Base-by-base conservation (phyloP, 257 asterid genomes). In the Scutellaria galericulata region DNA sequence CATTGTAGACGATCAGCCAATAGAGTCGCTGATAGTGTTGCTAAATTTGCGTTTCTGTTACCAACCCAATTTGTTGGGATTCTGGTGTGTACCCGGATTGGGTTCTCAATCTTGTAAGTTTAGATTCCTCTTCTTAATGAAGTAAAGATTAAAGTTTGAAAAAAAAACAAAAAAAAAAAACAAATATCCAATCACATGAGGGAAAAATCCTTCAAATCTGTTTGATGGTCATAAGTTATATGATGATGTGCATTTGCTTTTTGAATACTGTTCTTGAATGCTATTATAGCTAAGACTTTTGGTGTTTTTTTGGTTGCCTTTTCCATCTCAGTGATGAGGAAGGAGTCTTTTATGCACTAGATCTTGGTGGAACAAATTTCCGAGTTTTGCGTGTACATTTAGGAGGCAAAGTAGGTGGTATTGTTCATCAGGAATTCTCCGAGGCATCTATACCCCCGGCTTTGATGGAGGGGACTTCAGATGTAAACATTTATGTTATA, bases 311-410 rank as follows among this genome's bases (percentile, higher is more conserved):
- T 24, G 27, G 47, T 72, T 37, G 10, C 42, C 53, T 48, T 24
- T 72, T 68, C 7, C 11, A 37, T 31, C 57, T 44, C 73, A 94
- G 98, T 42, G 93, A 86, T 13, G 98, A 94, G 87, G 90, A 82
- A 61, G 98, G 98, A 57, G 89, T 91, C 41, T 94, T 74, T 81
- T 94, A 94, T 75, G 97, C 97, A 45, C 77, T 94, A 79, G 98
- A 93, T 86, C 97, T 93, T 50, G 98, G 98, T 58, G 98, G 98
- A 41, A 91, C 98, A 31, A 93, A 93, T 76, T 93, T 93, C 67
- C 96, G 98, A 40, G 98, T 93, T 22, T 69, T 94, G 86, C 79
- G 96, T 51, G 97, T 94, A n/a, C 88, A 89, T 51, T 79, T 94
- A 63, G 96, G 96, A 61, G 97, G 98, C 39, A 89, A 52, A 74